Conservation (phyloP, 805 yeast species). For the Metschnikowia koreensis region DNA sequence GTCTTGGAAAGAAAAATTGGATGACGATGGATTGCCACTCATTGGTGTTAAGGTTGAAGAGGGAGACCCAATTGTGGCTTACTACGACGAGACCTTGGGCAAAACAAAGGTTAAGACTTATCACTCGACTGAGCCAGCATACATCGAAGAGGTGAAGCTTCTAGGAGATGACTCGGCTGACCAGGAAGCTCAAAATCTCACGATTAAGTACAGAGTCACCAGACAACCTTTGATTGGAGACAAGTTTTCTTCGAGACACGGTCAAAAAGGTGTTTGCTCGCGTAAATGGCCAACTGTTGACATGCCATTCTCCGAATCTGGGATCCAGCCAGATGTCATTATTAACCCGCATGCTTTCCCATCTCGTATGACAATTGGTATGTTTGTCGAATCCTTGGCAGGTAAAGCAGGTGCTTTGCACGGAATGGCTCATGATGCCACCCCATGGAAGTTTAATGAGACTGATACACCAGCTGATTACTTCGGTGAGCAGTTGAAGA, state of each 20-base stretch:
- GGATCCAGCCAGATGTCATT: slow-evolving; percentile 96
- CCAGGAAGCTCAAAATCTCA: slow-evolving; percentile 76
- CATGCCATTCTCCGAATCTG: slow-evolving; percentile 95
- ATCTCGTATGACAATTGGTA: slow-evolving; percentile 99
- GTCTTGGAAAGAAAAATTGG: slow-evolving; percentile 83
- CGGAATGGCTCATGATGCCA: slow-evolving; percentile 95
- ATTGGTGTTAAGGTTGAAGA: slow-evolving; percentile 86
- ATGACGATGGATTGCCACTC: slow-evolving; percentile 88
- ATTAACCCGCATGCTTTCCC: slow-evolving; percentile 99
- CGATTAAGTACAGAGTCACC: slow-evolving; percentile 86
- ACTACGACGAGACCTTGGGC: slow-evolving; percentile 84
- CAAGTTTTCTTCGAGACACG: slow-evolving; percentile 96
- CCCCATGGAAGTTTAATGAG: slow-evolving; percentile 94
- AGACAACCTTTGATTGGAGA: slow-evolving; percentile 96
- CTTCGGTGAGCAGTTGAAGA: slow-evolving; percentile 87
- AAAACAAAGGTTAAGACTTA: slow-evolving; percentile 90
- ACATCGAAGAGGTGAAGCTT: slow-evolving; percentile 90
- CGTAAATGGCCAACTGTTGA: slow-evolving; percentile 97
- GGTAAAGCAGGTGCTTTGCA: slow-evolving; percentile 98
- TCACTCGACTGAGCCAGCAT: slow-evolving; percentile 92
- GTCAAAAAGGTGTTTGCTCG: slow-evolving; percentile 98
- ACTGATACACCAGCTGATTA: slow-evolving; percentile 94
- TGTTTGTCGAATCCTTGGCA: slow-evolving; percentile 98
- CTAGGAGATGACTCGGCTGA: slow-evolving; percentile 78
- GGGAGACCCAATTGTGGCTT: slow-evolving; percentile 95